Percentiles rank a stretch among this genome's conserved stretches.
Evolutionary conservation across 2,329 filamentous ascomycete genomes (phyloP).

Genomic region (Microdochium nivale): DNA sequence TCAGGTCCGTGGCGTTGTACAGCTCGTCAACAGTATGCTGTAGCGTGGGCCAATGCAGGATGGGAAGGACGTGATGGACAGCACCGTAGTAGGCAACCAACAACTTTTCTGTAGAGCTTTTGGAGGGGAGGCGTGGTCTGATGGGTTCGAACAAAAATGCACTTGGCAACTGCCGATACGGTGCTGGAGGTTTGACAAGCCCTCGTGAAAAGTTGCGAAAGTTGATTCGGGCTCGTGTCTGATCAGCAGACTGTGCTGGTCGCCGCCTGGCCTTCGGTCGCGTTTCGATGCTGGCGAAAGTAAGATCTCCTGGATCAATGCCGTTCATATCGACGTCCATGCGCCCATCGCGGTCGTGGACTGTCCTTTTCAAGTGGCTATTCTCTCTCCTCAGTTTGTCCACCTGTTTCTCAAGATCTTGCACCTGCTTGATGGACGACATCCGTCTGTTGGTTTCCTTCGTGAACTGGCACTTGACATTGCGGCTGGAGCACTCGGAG

Average conservation of each 20-base stretch:
- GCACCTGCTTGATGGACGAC: conserved; percentile 99
- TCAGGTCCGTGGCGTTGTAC: conserved; percentile 56
- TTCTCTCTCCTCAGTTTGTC: conserved; percentile 75
- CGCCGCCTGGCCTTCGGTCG: conserved; percentile 56
- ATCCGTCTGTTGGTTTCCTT: conserved; percentile 98
- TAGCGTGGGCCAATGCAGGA: conserved; percentile 84
- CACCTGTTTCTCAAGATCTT: conserved; percentile 91
- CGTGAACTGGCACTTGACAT: conserved; percentile 96
- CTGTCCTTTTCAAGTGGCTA: conserved; percentile 57
- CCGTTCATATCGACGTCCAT: conserved; percentile 40
- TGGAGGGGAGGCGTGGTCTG: conserved; percentile 61
- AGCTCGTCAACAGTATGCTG: conserved; percentile 66
- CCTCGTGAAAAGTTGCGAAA: conserved; percentile 67
- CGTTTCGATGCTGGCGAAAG: conserved; percentile 13
- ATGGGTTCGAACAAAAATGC: conserved; percentile 38
- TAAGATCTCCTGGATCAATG: conserved; percentile 19
- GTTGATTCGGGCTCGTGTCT: conserved; percentile 63
- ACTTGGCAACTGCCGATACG: conserved; percentile 47
- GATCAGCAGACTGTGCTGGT: conserved; percentile 55
- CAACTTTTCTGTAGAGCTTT: conserved; percentile 60
- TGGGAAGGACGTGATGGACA: conserved; percentile 72
- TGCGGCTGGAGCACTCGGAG: conserved; percentile 92
- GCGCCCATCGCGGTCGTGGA: conserved; percentile 41
- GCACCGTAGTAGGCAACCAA: conserved; percentile 68
- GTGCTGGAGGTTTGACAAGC: conserved; percentile 69